Percentiles rank a stretch among this genome's conserved stretches.
phyloP scores from a whole-genome alignment of 345 rosid genomes.

The Firmiana major region DNA sequence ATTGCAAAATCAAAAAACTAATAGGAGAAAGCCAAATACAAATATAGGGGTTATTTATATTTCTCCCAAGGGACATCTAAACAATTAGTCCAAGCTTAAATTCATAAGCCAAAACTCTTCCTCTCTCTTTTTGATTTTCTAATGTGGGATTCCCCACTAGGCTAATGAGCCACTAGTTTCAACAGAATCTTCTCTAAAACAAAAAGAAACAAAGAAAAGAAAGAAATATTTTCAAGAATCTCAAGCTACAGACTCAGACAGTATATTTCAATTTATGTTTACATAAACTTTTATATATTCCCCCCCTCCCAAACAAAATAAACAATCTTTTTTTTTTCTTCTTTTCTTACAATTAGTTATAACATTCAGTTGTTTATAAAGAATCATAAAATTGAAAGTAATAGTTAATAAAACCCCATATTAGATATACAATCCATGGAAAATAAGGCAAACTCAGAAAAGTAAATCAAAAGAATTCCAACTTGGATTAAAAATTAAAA shows the following conservation, averaged over 20 bases:
- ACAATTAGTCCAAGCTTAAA: no score
- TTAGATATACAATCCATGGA: background rate
- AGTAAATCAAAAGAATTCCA: background rate
- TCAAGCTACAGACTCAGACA: conserved; percentile 3
- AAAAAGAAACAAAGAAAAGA: background rate
- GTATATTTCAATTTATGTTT: conserved; percentile 14
- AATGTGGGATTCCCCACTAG: no score
- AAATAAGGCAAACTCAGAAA: background rate
- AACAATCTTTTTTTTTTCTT: background rate
- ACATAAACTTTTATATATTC: background rate
- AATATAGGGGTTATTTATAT: no score
- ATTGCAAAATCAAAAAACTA: no score
- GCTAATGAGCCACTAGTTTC: no score
- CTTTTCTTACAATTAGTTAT: no score
- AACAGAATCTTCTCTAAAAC: conserved; percentile 32
- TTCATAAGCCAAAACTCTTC: no score
- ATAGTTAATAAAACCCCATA: background rate
- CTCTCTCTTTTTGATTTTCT: no score
- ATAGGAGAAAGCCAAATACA: no score
- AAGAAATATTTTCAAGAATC: conserved; percentile 36
- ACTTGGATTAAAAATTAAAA: background rate
- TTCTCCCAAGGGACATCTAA: no score
- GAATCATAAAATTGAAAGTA: no score
- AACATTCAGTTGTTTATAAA: no score
- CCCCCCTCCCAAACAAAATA: background rate